A percentile compares a stretch with the other conserved stretches of the same genome.
These are phyloP conservation scores for Solanum chacoense DNA, from an alignment of 305 asterid genomes.

Conservation along the genomic window DNA sequence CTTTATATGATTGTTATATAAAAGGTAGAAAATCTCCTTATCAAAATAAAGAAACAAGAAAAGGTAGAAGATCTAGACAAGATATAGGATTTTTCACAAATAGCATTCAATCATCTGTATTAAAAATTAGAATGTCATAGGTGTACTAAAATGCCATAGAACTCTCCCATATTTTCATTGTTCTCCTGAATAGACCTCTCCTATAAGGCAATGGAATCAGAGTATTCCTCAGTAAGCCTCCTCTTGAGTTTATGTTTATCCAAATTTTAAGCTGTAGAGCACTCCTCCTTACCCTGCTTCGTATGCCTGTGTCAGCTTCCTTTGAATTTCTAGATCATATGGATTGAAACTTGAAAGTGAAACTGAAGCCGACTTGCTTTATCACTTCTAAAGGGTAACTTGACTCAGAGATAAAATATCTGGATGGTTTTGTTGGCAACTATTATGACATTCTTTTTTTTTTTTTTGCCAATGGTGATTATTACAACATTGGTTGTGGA, in stretches of 20 bases:
- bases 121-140: background rate
- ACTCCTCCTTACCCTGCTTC: background rate
- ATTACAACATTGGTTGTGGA: background rate
- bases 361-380: background rate
- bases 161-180: background rate
- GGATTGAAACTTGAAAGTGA: background rate
- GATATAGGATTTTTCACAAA: background rate
- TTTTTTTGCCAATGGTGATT: background rate
- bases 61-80: background rate
- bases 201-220: background rate
- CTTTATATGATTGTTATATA: background rate
- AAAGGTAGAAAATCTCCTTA: background rate
- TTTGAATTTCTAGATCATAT: background rate
- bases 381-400: background rate
- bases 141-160: background rate
- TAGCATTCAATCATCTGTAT: background rate
- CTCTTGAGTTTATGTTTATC: background rate
- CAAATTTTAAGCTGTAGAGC: background rate
- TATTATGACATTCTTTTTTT: background rate
- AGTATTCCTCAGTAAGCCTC: background rate
- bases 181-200: background rate
- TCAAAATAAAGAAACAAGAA: background rate
- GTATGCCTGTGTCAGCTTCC: background rate
- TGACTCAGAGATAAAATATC: background rate
- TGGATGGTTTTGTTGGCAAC: background rate